Evolutionary conservation across 441 rosid species (phyloP), one percentile per base, ranked within the genome.

Genomic region (Aleurites moluccanus): DNA sequence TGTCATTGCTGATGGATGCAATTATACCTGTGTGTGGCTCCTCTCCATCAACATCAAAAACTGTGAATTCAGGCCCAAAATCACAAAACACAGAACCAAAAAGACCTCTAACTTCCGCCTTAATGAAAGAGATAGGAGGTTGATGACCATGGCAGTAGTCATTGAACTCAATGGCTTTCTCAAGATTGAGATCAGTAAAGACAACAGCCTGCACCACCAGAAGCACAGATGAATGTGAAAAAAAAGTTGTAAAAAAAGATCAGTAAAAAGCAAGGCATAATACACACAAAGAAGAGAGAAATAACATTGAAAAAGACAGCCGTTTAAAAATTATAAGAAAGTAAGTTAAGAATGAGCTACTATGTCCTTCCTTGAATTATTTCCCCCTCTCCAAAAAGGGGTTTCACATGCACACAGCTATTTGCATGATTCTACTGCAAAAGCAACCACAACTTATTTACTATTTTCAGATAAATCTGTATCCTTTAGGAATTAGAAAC

Each of bases 81-180:
- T 94, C 98, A 77, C 98, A 94, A 80, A 94, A 94, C 25, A 92
- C 84, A 8, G 92, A 88, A 74, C 98, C 98, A 85, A 94, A 94
- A 61, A 94, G 97, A 67, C 98, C 97, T 86, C 97, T 88, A 60
- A 91, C 94, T 82, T 92, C 98, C 69, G 93, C 83, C 82, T 85
- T 92, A 80, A 94, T 85, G 78, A 94, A 94, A 81, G 97, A 77
- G 18, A 94, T 90, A 13, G 98, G 91, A 64, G 98, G 94, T 67
- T 88, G 85, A 69, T 90, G 92, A 77, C 70, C 84, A 81, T 91
- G 97, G 81, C 98, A 94, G 75, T 84, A 91, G 78, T 91, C 92
- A 77, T 94, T 70, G 50, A 89, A 88, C 73, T 92, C 92, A 30
- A 90, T 83, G 69, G 97, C 97, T 80, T 79, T 86, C 18, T 88